Conservation (phyloP, 257 asterid species). For the Vinca minor region DNA sequence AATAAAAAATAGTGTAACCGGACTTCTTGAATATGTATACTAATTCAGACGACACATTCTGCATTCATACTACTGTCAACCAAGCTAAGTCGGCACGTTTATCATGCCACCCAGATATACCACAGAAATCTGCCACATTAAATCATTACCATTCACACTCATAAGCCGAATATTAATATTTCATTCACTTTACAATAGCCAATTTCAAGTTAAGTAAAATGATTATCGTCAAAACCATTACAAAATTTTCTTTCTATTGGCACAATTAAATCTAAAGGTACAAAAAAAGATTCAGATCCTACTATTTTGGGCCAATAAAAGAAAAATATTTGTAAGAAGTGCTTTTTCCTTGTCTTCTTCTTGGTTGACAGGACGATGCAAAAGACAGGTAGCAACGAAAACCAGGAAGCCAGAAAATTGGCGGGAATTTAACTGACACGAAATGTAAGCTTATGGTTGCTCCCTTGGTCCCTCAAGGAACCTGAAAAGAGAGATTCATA, state of each 20-base stretch:
- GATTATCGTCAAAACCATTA: constrained; percentile 12
- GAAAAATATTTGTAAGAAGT: constrained; percentile 21
- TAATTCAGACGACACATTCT: constrained; percentile 4
- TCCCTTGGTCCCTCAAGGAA: constrained; percentile 67
- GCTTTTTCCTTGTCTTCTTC: constrained; percentile 54
- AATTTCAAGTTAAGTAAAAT: constrained; percentile 4
- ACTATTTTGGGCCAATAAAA: constrained; percentile 27
- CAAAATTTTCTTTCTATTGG: constrained; percentile 12
- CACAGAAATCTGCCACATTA: constrained; percentile 9
- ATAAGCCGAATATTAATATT: constrained; percentile 11
- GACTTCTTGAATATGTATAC: constrained; percentile 3
- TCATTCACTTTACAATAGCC: constrained; percentile 17
- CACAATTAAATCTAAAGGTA: constrained; percentile 21
- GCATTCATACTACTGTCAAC: background rate
- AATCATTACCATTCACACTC: constrained; percentile 3
- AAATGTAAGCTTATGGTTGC: constrained; percentile 53
- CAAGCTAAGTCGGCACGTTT: constrained; percentile 1
- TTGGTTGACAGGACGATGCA: constrained; percentile 51
- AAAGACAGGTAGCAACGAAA: constrained; percentile 38
- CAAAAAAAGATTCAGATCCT: constrained; percentile 19
- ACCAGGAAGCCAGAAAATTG: constrained; percentile 24
- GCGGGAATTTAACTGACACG: constrained; percentile 51
- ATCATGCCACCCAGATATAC: constrained; percentile 7
- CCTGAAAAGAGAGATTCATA: constrained; percentile 64
- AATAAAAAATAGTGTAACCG: too few species aligned